Evolutionary conservation across 179 eudicot species (phyloP), one percentile per base, ranked within the genome.

Genomic region (Spergularia azorica): DNA sequence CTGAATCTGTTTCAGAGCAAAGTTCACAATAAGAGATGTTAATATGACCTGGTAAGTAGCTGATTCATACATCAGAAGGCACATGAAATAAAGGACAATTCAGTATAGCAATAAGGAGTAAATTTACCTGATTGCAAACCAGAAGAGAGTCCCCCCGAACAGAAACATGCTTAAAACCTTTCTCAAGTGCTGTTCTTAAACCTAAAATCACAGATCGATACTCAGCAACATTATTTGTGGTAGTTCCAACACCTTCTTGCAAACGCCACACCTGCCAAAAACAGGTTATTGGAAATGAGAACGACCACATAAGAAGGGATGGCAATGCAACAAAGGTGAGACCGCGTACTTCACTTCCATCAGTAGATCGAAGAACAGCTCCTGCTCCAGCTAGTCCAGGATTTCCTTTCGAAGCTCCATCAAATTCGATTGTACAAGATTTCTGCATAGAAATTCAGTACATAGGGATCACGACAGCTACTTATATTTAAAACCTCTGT

Each of bases 321-420:
- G 51, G 15, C 8, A 76, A 17, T 13, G 36, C 13, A 3, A 17
- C 20, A 50, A 75, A 71, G 2, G 41, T 61, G 18, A 55, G 41
- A 63, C 56, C 17, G 20, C 77, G 64, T 83, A 89, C 94, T 89
- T 81, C 64, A 79, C 84, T 88, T 81, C 98, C 97, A 88, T 87
- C 90, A 39, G 78, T 83, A 73, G 92, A 84, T 74, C 93, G 91
- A 64, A 95, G 85, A 72, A 95, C 78, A 74, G 93, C 98, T 72
- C 98, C 97, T n/a, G 97, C 98, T 79, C 98, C 98, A 83, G 97
- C 88, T 62, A 38, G 83, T 77, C 97, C 98, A 79, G 98, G 98
- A 81, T 95, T 95, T 74, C 98, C 97, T 84, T 92, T 95, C 43
- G 97, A 91, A 79, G 98, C 98, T 82, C 97, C 97, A 82, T 95